phyloP scores from a whole-genome alignment of 2,329 filamentous ascomycete genomes.

The Nemania sp. region DNA sequence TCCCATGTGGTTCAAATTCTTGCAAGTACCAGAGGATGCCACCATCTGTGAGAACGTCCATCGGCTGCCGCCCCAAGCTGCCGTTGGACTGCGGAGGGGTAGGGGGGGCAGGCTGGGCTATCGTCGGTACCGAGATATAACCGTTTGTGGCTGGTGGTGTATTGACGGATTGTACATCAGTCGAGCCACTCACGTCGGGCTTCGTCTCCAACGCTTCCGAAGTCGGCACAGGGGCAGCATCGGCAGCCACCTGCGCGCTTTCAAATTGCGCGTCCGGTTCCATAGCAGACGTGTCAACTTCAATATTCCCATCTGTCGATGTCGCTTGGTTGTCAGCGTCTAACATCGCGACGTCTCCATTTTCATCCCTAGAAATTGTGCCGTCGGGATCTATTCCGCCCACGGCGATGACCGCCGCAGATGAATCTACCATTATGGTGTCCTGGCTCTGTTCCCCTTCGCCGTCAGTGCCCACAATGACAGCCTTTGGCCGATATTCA shows the following conservation, averaged over 20 bases:
- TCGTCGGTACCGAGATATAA: slow-evolving; percentile 44
- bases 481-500: slow-evolving; percentile 52
- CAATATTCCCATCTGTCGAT: slow-evolving; percentile 48
- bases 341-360: slow-evolving; percentile 44
- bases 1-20: slow-evolving; percentile 77
- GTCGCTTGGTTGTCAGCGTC: slow-evolving; percentile 46
- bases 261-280: slow-evolving; percentile 38
- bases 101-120: slow-evolving; percentile 54
- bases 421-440: slow-evolving; percentile 58
- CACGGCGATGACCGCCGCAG: slow-evolving; percentile 53
- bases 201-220: slow-evolving; percentile 34
- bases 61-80: slow-evolving; percentile 54
- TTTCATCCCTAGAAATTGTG: slow-evolving; percentile 39
- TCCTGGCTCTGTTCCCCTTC: slow-evolving; percentile 50
- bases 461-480: slow-evolving; percentile 42
- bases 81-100: slow-evolving; percentile 71
- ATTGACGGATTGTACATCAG: slow-evolving; percentile 42
- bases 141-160: slow-evolving; percentile 56
- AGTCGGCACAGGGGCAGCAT: slow-evolving; percentile 4
- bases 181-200: slow-evolving; percentile 34
- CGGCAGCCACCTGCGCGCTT: slow-evolving; percentile 33
- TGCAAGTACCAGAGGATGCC: slow-evolving; percentile 89
- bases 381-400: slow-evolving; percentile 39
- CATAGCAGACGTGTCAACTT: slow-evolving; percentile 51
- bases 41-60: slow-evolving; percentile 66